Base-by-base conservation (phyloP, 805 yeast species). In the Starmerella davenportii region DNA sequence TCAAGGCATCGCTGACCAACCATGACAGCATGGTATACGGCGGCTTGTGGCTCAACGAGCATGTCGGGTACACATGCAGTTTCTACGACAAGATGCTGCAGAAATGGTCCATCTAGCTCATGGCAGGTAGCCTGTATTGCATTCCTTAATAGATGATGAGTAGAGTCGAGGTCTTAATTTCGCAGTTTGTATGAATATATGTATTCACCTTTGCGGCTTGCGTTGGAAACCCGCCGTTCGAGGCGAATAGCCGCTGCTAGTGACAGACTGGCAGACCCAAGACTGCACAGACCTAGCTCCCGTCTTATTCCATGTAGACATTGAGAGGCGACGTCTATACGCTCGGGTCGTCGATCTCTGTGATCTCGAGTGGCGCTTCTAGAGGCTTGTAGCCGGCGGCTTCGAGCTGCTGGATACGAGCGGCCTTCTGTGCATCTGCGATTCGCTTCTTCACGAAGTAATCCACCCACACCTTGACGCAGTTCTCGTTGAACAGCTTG, bases 21-120 rank as follows among this genome's bases (percentile, higher is more conserved):
- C 96, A 87, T 53, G 75, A 74, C 36, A 81, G 95, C 43, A 87
- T 90, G 82, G 85, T 87, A 39, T 87, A 87, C 52, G 98, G 96
- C 0, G 95, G 93, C 4, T 94, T 79, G 52, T 85, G 95, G 93
- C 57, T 65, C 13, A 51, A 52, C 2, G 63, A 63, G 4, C 71
- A 65, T 5, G 55, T 48, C 4, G 69, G 78, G 5, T 77, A 72
- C 2, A 84, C 95, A 1, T 87, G 95, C 55, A 82, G 95, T 39
- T 87, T 87, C 56, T 87, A 87, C 60, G 98, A 87, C 56, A 70
- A 70, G 39, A 71, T 79, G 16, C 67, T 87, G 2, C 94, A 85
- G 45, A 55, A 67, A 23, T 87, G 96, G 96, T 40, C 32, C 13
- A n/a, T n/a, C n/a, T n/a, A n/a, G n/a, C n/a, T n/a, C n/a, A n/a